A percentile compares a stretch with the other conserved stretches of the same genome.
Conservation (phyloP, 1,139 yeast species). For the Yarrowia galli region DNA sequence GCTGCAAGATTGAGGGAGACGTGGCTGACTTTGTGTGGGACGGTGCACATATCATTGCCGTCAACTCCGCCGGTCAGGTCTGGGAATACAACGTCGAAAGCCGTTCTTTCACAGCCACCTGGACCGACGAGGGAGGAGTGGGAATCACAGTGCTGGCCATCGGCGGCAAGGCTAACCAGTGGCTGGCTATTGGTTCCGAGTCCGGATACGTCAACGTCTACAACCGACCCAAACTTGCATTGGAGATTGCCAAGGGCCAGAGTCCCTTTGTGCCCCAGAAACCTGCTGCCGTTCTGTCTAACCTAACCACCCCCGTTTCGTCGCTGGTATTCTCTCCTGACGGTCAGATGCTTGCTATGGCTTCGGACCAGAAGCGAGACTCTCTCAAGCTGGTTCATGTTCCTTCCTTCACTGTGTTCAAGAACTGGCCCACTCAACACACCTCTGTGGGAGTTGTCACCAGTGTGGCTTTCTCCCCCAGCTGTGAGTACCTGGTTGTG, state of each 20-base stretch:
- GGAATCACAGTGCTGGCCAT: constrained; percentile 79
- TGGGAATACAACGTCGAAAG: constrained; percentile 79
- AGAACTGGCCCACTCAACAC: constrained; percentile 97
- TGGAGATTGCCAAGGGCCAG: constrained; percentile 57
- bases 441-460: constrained; percentile 96
- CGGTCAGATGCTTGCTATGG: constrained; percentile 87
- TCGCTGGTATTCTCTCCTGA: constrained; percentile 78
- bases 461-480: constrained; percentile 79
- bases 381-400: constrained; percentile 86
- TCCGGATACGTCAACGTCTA: constrained; percentile 91
- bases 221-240: constrained; percentile 40
- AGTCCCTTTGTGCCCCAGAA: constrained; percentile 43
- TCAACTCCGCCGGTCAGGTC: constrained; percentile 82
- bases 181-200: constrained; percentile 88
- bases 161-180: constrained; percentile 79
- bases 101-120: constrained; percentile 63
- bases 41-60: constrained; percentile 56
- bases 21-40: constrained; percentile 79
- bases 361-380: constrained; percentile 86
- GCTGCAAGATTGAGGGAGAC: constrained; percentile 88
- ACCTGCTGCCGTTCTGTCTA: constrained; percentile 66
- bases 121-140: constrained; percentile 89
- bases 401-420: constrained; percentile 84
- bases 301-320: constrained; percentile 82
- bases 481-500: constrained; percentile 80